These are phyloP conservation scores for Cyberlindnera euphorbiiphila DNA, from an alignment of 805 yeast species.

Conservation along the genomic window DNA sequence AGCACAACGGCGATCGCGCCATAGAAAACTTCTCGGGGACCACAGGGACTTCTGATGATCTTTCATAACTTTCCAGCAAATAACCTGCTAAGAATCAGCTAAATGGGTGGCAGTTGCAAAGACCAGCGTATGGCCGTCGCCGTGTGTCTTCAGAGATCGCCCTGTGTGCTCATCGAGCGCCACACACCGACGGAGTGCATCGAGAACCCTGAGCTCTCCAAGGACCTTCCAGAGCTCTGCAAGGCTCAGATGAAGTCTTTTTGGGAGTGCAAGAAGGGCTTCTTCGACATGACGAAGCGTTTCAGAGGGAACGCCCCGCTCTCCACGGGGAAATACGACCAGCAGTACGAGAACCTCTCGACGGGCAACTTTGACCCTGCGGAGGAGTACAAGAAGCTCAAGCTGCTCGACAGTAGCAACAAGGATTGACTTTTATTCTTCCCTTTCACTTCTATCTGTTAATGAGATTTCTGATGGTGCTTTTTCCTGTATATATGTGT, in stretches of 20 bases:
- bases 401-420: slow-evolving; percentile 50
- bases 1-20: too few relatives aligned
- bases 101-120: slow-evolving; percentile 54
- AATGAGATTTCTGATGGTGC: neutral
- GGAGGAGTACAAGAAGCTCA: slow-evolving; percentile 75
- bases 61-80: too few relatives aligned
- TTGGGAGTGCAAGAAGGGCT: slow-evolving; percentile 87
- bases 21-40: too few relatives aligned
- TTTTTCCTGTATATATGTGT: neutral
- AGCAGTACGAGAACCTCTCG: slow-evolving; percentile 73
- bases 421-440: slow-evolving; percentile 32
- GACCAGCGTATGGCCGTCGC: slow-evolving; percentile 96
- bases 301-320: slow-evolving; percentile 91
- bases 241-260: slow-evolving; percentile 79
- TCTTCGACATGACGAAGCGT: slow-evolving; percentile 86
- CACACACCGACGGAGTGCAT: slow-evolving; percentile 87
- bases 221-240: slow-evolving; percentile 83
- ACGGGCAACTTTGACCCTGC: slow-evolving; percentile 78
- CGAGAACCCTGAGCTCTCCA: slow-evolving; percentile 70
- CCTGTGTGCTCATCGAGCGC: slow-evolving; percentile 89
- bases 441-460: neutral
- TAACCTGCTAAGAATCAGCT: neutral
- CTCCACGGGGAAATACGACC: slow-evolving; percentile 90
- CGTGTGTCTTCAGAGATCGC: slow-evolving; percentile 90
- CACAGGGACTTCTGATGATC: too few relatives aligned